Evolutionary conservation across 441 rosid species (phyloP).

Genomic region (Cnidoscolus chayamansa): DNA sequence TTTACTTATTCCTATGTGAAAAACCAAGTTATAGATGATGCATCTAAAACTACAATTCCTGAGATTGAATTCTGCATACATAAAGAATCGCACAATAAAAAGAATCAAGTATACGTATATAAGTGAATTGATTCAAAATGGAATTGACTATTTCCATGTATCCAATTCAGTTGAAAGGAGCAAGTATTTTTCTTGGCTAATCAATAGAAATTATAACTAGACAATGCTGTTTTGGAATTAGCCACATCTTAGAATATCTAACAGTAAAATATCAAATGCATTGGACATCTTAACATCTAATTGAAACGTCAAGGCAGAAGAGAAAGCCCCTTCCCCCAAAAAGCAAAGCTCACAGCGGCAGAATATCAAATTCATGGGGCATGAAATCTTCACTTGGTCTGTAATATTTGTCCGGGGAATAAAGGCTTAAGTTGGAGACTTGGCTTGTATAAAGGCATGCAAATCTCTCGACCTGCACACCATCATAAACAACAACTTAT

Average conservation of each 20-base stretch:
- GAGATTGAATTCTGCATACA: constrained; percentile 28
- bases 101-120: no score
- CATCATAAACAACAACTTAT: not conserved
- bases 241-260: no score
- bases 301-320: not conserved
- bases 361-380: constrained; percentile 89
- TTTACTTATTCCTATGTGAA: not conserved
- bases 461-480: constrained; percentile 88
- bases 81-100: constrained; percentile 15
- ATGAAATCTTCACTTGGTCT: constrained; percentile 93
- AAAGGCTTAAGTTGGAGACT: constrained; percentile 81
- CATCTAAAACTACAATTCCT: not conserved
- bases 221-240: no score
- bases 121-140: no score
- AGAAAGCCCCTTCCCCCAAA: not conserved
- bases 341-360: constrained; percentile 36
- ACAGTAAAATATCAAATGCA: no score
- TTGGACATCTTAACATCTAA: no score
- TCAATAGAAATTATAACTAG: no score
- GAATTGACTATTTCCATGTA: no score
- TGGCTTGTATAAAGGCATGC: constrained; percentile 97
- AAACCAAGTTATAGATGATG: not conserved
- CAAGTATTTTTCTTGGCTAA: no score
- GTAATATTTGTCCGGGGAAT: constrained; percentile 94
- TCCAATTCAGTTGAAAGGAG: no score